Conservation (phyloP, 352 stramenopile genomes). For the Globisporangium echinulatum region DNA sequence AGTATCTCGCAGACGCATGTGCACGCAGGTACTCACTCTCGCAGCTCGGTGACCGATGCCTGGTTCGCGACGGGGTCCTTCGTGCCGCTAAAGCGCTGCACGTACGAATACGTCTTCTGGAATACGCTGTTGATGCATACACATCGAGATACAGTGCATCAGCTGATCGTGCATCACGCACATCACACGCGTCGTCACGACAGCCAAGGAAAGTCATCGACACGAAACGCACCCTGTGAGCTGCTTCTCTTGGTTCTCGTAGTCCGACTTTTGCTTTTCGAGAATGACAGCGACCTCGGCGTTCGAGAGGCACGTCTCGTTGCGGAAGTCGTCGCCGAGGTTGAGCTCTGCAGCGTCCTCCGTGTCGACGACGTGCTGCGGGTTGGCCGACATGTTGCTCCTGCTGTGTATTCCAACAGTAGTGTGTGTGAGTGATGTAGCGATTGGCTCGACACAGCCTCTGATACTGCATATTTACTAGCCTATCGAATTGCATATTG, state of each 20-base stretch:
- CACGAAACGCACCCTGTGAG: constrained; percentile 50
- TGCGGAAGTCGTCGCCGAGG: constrained; percentile 84
- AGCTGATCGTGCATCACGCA: too few species aligned
- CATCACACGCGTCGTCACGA: too few species aligned
- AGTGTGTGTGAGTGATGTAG: background rate
- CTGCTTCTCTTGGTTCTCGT: constrained; percentile 89
- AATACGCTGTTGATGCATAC: constrained; percentile 53
- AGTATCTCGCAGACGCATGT: background rate
- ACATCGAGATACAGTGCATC: background rate
- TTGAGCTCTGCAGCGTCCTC: constrained; percentile 88
- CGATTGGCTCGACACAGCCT: background rate
- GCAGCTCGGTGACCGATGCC: constrained; percentile 82
- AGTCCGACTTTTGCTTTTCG: constrained; percentile 88
- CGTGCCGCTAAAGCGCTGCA: constrained; percentile 88
- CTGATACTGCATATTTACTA: background rate
- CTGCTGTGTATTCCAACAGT: background rate
- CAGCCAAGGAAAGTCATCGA: too few species aligned
- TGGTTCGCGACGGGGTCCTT: constrained; percentile 89
- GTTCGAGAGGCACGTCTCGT: constrained; percentile 87
- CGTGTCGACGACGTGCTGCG: constrained; percentile 85
- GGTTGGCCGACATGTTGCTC: constrained; percentile 60
- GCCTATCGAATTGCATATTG: background rate
- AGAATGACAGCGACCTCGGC: constrained; percentile 87
- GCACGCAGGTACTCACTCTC: constrained; percentile 48
- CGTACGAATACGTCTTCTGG: constrained; percentile 90